phyloP scores from a whole-genome alignment of 768 basidiomycete genomes.

The Dioszegia aurantiaca region DNA sequence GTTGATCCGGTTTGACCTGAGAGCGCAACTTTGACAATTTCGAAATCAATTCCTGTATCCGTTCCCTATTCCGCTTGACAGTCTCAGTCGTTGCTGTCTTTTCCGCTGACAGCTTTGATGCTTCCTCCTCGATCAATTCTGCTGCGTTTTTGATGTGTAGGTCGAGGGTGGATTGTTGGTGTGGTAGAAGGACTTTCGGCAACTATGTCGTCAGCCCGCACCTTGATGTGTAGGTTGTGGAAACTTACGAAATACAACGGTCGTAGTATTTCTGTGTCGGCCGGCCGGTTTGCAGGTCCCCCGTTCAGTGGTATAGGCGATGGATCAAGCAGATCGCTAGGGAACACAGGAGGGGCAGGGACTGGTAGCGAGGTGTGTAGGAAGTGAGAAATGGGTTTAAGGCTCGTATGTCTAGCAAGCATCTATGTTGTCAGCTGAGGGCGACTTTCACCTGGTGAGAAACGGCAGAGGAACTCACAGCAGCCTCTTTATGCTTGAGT shows the following conservation, averaged over 20 bases:
- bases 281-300: conserved; percentile 37
- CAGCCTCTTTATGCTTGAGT: conserved; percentile 39
- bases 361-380: conserved; percentile 40
- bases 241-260: conserved; percentile 48
- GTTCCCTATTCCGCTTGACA: conserved; percentile 19
- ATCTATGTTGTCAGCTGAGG: conserved; percentile 18
- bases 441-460: not conserved
- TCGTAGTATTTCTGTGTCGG: conserved; percentile 28
- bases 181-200: conserved; percentile 44
- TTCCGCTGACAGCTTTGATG: conserved; percentile 26
- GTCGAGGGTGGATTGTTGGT: conserved; percentile 40
- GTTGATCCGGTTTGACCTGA: conserved; percentile 23
- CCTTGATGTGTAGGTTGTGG: not conserved
- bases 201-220: conserved; percentile 20
- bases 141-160: conserved; percentile 33
- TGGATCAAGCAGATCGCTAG: conserved; percentile 35
- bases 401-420: conserved; percentile 36
- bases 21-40: conserved; percentile 33
- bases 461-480: conserved; percentile 30
- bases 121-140: conserved; percentile 39
- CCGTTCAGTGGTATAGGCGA: conserved; percentile 44
- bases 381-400: conserved; percentile 43
- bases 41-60: conserved; percentile 31
- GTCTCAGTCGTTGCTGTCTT: conserved; percentile 18
- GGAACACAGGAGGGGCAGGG: conserved; percentile 27